Percentiles rank a stretch among this genome's conserved stretches.
phyloP scores from a whole-genome alignment of 331 rosid genomes.

The Pyracantha coccinea region DNA sequence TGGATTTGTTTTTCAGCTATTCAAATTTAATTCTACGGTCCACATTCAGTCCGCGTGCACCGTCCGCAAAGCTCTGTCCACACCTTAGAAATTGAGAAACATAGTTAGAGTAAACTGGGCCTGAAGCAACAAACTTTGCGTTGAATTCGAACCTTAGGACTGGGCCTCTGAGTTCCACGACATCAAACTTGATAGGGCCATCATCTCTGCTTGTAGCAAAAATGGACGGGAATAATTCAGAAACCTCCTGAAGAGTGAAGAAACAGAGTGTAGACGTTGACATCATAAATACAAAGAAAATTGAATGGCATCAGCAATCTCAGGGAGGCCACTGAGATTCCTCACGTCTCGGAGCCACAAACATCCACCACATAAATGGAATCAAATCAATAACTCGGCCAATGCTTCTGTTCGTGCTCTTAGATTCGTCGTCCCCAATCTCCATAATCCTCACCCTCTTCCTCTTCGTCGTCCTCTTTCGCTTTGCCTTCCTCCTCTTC shows the following conservation, averaged over 20 bases:
- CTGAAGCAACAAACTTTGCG: too few species aligned
- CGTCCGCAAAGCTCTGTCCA: too few species aligned
- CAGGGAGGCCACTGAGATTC: conserved; percentile 31
- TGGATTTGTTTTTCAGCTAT: too few species aligned
- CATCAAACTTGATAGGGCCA: too few species aligned
- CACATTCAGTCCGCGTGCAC: too few species aligned
- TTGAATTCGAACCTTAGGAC: too few species aligned
- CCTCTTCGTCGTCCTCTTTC: conserved; percentile 37
- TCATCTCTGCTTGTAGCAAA: too few species aligned
- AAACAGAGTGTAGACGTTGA: background rate
- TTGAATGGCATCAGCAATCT: conserved; percentile 20
- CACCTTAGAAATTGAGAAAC: too few species aligned
- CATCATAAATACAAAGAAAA: background rate
- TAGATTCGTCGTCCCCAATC: conserved; percentile 48
- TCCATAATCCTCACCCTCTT: conserved; percentile 39
- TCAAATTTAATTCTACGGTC: too few species aligned
- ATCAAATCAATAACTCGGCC: too few species aligned
- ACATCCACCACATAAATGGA: background rate
- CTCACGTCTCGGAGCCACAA: conserved; percentile 17
- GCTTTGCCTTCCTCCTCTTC: conserved; percentile 38
- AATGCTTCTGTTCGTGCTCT: conserved; percentile 28
- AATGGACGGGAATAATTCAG: background rate
- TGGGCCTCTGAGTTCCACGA: too few species aligned
- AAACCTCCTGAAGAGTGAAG: conserved; percentile 5
- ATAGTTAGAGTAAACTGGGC: too few species aligned